Conservation (phyloP, 352 stramenopile species). For the Pythium diclinum region DNA sequence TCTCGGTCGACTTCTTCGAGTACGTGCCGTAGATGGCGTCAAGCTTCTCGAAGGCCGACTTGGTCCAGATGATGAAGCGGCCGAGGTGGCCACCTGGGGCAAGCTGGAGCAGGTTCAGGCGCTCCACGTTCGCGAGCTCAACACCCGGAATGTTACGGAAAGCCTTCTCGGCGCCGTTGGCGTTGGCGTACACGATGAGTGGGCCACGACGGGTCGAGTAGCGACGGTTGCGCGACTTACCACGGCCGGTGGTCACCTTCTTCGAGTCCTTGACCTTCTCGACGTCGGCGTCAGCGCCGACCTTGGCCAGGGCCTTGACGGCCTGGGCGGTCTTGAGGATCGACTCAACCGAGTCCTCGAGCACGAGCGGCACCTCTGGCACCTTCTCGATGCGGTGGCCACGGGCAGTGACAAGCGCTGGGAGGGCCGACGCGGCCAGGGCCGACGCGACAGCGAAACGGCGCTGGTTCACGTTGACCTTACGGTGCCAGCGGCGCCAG, state of each 20-base stretch:
- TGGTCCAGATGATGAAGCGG: slow-evolving; percentile 99
- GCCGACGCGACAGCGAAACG: slow-evolving; percentile 97
- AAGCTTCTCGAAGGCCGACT: slow-evolving; percentile 96
- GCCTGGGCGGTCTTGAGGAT: slow-evolving; percentile 96
- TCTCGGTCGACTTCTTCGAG: slow-evolving; percentile 87
- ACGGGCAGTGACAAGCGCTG: slow-evolving; percentile 96
- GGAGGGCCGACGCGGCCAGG: slow-evolving; percentile 95
- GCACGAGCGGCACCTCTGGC: slow-evolving; percentile 97
- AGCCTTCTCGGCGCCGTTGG: slow-evolving; percentile 91
- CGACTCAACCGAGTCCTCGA: slow-evolving; percentile 91
- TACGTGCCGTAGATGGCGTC: slow-evolving; percentile 96
- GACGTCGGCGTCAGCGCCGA: slow-evolving; percentile 95
- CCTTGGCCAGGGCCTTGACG: slow-evolving; percentile 92
- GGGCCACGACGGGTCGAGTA: slow-evolving; percentile 95
- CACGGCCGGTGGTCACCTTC: slow-evolving; percentile 96
- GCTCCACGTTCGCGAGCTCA: slow-evolving; percentile 96
- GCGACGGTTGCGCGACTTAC: slow-evolving; percentile 98
- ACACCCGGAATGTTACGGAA: slow-evolving; percentile 99
- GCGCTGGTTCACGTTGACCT: slow-evolving; percentile 98
- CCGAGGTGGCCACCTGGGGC: slow-evolving; percentile 98
- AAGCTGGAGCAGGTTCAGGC: slow-evolving; percentile 97
- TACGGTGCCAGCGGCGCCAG: slow-evolving; percentile 98
- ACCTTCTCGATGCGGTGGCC: slow-evolving; percentile 97
- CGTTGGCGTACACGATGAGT: slow-evolving; percentile 96
- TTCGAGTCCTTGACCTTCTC: slow-evolving; percentile 98